These are phyloP conservation scores for Glomus cerebriforme DNA, from an alignment of 192 early-diverging fungal species.

Conservation along the genomic window DNA sequence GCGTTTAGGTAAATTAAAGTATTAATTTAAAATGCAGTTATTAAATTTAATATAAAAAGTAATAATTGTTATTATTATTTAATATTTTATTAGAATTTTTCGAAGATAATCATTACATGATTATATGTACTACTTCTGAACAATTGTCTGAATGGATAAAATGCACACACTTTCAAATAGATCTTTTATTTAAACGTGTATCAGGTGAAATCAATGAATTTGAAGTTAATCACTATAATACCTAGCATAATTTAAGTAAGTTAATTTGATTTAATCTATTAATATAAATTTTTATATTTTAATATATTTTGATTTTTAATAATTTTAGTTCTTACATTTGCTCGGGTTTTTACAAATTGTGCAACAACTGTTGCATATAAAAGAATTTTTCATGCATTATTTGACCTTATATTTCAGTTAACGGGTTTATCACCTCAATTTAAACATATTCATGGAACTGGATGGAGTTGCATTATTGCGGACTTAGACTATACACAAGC, in stretches of 20 bases:
- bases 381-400: too few relatives aligned
- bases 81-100: neutral
- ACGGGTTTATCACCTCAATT: too few relatives aligned
- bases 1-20: neutral
- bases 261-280: neutral
- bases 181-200: neutral
- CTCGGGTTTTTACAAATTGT: too few relatives aligned
- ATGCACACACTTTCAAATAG: neutral
- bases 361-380: too few relatives aligned
- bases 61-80: neutral
- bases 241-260: neutral
- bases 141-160: neutral
- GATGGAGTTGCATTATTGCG: too few relatives aligned
- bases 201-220: neutral
- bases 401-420: too few relatives aligned
- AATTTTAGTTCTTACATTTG: too few relatives aligned
- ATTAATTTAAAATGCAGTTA: neutral
- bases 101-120: conserved; percentile 4
- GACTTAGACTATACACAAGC: too few relatives aligned
- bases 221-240: conserved; percentile 5
- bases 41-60: neutral
- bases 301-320: too few relatives aligned
- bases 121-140: neutral
- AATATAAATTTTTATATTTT: too few relatives aligned
- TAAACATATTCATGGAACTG: too few relatives aligned